Evolutionary conservation across 78 protist genomes (phyloP).

Genomic region (Dictyostelium capitatum): DNA sequence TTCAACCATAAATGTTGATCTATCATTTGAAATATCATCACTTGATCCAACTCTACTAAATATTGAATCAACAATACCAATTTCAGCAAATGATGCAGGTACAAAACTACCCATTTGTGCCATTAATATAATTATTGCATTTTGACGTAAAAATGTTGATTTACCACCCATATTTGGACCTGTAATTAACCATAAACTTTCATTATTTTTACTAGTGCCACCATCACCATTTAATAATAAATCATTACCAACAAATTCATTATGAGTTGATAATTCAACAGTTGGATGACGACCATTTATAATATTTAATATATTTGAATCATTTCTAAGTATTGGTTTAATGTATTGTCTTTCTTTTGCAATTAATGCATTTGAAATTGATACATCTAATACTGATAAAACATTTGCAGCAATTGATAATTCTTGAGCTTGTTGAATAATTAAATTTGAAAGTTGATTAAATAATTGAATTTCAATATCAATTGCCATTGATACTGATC

Average conservation of each 20-base stretch:
- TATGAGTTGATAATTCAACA: constrained; percentile 17
- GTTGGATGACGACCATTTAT: constrained; percentile 78
- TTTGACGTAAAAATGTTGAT: constrained; percentile 86
- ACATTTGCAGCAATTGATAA: constrained; percentile 2
- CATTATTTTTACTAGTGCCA: background rate
- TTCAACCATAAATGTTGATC: constrained; percentile 95
- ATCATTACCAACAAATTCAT: constrained; percentile 55
- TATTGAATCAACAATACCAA: constrained; percentile 86
- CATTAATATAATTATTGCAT: constrained; percentile 87
- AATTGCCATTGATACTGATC: constrained; percentile 1
- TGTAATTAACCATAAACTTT: constrained; percentile 67
- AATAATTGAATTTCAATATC: constrained; percentile 18
- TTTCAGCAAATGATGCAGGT: constrained; percentile 86
- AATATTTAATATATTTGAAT: constrained; percentile 20
- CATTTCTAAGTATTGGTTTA: constrained; percentile 32
- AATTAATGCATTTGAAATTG: constrained; percentile 38
- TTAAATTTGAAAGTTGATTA: background rate
- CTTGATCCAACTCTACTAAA: constrained; percentile 94
- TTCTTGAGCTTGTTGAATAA: constrained; percentile 10
- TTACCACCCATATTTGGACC: constrained; percentile 96
- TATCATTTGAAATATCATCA: constrained; percentile 88
- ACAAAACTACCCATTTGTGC: constrained; percentile 97
- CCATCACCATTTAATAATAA: constrained; percentile 1
- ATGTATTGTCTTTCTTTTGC: constrained; percentile 39
- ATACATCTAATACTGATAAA: constrained; percentile 48